Percentiles rank a stretch among this genome's conserved stretches.
Conservation (phyloP, 2,329 filamentous ascomycete species). For the Cladosporium halotolerans region DNA sequence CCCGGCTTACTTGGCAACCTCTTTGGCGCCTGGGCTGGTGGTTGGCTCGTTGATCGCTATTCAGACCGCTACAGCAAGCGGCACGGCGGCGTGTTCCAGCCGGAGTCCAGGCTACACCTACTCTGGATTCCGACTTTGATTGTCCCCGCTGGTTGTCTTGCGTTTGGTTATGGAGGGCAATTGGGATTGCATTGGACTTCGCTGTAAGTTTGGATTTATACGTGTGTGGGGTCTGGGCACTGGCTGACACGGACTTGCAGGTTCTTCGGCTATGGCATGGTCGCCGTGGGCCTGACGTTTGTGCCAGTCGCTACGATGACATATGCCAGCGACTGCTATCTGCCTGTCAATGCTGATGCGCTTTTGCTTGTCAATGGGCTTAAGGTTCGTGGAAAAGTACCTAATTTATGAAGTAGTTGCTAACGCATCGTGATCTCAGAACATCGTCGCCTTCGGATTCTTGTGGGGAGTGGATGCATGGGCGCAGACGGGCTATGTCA, state of each 20-base stretch:
- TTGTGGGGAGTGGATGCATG: constrained; percentile 41
- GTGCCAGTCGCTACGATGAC: constrained; percentile 41
- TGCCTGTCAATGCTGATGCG: constrained; percentile 33
- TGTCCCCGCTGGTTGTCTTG: constrained; percentile 38
- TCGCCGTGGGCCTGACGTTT: constrained; percentile 38
- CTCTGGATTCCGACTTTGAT: constrained; percentile 37
- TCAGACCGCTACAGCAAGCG: constrained; percentile 36
- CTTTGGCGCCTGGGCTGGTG: constrained; percentile 37
- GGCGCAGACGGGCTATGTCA: constrained; percentile 33
- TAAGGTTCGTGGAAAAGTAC: constrained; percentile 15
- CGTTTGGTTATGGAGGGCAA: constrained; percentile 42
- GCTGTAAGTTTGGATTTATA: constrained; percentile 18
- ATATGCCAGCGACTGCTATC: constrained; percentile 37
- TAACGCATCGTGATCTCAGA: constrained; percentile 18
- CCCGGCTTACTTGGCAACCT: constrained; percentile 39
- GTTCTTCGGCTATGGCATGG: constrained; percentile 44
- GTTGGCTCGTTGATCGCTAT: constrained; percentile 39
- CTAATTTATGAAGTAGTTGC: background rate
- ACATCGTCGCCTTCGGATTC: constrained; percentile 45
- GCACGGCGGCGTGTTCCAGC: constrained; percentile 41
- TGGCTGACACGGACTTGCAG: constrained; percentile 2
- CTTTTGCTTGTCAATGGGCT: constrained; percentile 33
- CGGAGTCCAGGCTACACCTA: constrained; percentile 39
- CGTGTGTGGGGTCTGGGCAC: background rate
- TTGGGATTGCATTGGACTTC: constrained; percentile 38